These are phyloP conservation scores for Botrytis galanthina DNA, from an alignment of 2,329 filamentous ascomycete genomes.

Conservation along the genomic window DNA sequence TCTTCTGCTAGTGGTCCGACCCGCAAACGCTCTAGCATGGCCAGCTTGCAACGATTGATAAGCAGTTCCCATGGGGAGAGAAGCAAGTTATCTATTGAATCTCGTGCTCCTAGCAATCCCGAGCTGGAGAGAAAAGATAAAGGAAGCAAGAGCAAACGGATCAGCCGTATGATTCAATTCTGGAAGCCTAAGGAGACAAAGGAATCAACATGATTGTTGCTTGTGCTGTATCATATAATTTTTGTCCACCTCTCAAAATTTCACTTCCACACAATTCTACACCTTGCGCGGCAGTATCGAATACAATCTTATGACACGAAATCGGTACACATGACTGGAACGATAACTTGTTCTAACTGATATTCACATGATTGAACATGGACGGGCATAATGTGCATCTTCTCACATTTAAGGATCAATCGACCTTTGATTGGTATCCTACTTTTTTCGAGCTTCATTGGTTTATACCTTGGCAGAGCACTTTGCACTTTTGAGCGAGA, in stretches of 20 bases:
- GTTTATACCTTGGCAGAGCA: constrained; percentile 23
- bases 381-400: constrained; percentile 34
- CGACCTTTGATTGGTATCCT: constrained; percentile 23
- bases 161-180: constrained; percentile 76
- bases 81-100: constrained; percentile 72
- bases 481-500: constrained; percentile 32
- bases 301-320: constrained; percentile 1
- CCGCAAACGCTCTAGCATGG: constrained; percentile 71
- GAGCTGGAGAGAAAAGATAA: constrained; percentile 47
- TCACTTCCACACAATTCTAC: not conserved
- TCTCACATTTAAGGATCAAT: constrained; percentile 22
- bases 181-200: constrained; percentile 54
- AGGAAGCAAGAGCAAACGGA: constrained; percentile 63
- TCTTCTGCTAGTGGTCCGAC: constrained; percentile 58
- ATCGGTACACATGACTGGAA: constrained; percentile 19
- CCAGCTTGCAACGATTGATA: constrained; percentile 73
- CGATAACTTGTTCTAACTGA: constrained; percentile 22
- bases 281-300: not conserved
- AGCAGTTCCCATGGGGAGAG: constrained; percentile 71
- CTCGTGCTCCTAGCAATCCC: constrained; percentile 46
- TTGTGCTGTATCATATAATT: not conserved
- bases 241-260: not conserved
- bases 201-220: constrained; percentile 12
- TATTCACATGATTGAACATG: constrained; percentile 31
- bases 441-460: constrained; percentile 23